Base-by-base conservation (phyloP, 2,329 filamentous ascomycete species). In the Ascochyta lentis region DNA sequence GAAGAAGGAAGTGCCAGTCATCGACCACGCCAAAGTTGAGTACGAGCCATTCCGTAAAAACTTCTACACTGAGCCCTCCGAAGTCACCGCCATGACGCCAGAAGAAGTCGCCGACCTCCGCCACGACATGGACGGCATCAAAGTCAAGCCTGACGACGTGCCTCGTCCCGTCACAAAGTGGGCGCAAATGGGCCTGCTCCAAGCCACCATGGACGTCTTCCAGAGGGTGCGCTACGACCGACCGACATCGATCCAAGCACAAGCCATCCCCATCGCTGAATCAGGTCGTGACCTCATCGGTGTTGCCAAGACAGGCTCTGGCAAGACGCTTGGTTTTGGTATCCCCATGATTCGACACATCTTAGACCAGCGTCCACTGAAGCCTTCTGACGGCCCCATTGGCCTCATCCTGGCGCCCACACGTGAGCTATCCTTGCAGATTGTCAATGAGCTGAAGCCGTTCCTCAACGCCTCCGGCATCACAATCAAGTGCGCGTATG, bases 281-380 rank as follows among this genome's bases (percentile, higher is more conserved):
- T 96, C 93, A 26, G 95, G 95, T 9, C 87, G 92, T 64, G 95
- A 99, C 79, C 90, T 97, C 34, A 92, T 99, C 61, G 95, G 93
- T 63, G 92, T 99, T 49, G 95, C 95, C 16, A 98, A 98, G 80
- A 99, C 95, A 24, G 95, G 95, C 5, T 98, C 95, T 24, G 95
- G 95, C 73, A 99, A 99, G 80, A 99, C 95, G 0, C 87, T 98
- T 67, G 95, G 95, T 6, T 99, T 98, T 73, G 79, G 96, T 27
- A 84, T 99, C 40, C 95, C 95, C 34, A 97, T 98, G 92, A 97
- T 99, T 74, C 87, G 95, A 52, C 95, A 99, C 74, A 96, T 98
- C 78, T 95, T 94, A 76, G 95, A 98, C 70, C 95, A 99, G 73
- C 83, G 87, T 45, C 87, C 90, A 0, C 80, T 97, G 16, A 90